Evolutionary conservation across 2,329 filamentous ascomycete species (phyloP), one percentile per base, ranked within the genome.

Genomic region (Lasiodiplodia theobromae): DNA sequence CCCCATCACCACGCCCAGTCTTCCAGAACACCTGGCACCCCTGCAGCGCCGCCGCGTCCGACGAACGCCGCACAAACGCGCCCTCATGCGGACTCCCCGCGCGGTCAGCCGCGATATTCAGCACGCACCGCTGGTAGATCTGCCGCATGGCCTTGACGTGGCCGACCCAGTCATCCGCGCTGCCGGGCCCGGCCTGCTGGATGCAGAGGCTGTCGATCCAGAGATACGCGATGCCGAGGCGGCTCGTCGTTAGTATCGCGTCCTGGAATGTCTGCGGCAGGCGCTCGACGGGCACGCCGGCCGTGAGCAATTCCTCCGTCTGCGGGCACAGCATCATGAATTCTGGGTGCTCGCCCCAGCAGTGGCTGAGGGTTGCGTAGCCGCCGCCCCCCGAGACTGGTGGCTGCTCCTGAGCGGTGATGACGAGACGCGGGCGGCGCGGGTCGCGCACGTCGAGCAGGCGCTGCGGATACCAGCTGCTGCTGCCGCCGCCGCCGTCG

Each of bases 191-290:
- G 8, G 66, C 54, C 40, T 70, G 70, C n/a, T 66, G 25, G 21
- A 71, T 71, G 57, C 69, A 70, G 11, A 70, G 54, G n/a, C 57
- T 66, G 47, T 70, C 68, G n/a, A 70, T 70, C 68, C 66, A 68
- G 4, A 71, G n/a, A 28, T 68, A 70, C 0, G 18, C 34, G 5
- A 69, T 60, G 21, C 25, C n/a, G 1, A 71, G 38, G 18, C 68
- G 51, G 8, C 21, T 34, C 21, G 38, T 38, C 2, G 64, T 62
- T 18, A 66, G 2, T 2, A 69, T 31, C 1, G 54, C 58, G 21
- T 69, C 56, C 10, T 2, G 18, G 47, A 64, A 64, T 8, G 62
- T 66, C 28, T 64, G 21, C 0, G 68, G 70, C n/a, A 71, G 25
- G 6, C 14, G 10, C 1, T 14, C 7, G 11, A 23, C 18, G 1